Base-by-base conservation (phyloP, 1,284 basidiomycete species). In the Apiotrichum brassicae region DNA sequence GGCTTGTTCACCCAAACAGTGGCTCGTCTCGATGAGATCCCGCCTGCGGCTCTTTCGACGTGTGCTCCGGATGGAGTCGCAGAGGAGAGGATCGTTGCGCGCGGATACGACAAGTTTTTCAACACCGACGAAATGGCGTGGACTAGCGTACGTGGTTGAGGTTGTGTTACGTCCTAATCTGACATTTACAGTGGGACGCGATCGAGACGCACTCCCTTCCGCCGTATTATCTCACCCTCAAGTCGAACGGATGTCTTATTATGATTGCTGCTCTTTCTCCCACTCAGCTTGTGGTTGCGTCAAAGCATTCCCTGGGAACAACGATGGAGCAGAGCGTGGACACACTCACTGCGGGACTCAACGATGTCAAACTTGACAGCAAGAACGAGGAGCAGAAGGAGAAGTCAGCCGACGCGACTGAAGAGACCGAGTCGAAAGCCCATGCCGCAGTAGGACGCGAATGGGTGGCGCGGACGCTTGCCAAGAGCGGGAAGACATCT, bases 61-160 rank as follows among this genome's bases (percentile, higher is more conserved):
- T 49, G 42, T 9, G 51, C 53, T 11, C 42, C 42, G 19, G 52
- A 46, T 24, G 18, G 22, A 6, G 46, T 58, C 3, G 33, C 71
- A 32, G 61, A 61, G 25, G 63, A 69, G 46, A 75, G 88, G 43
- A 94, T 99, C 49, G 84, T 94, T 1, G 86, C 82, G 0, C 76
- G 95, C 42, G 94, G 94, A 0, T 98, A 99, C 65, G 95, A 98
- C 78, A 99, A 99, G 75, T 98, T 99, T 75, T 98, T 98, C 78
- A 98, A 97, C 68, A 87, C 95, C 28, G 87, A 84, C 24, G 94
- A 98, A 68, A 88, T 97, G 23, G 84, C 86, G 1, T 98, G 93
- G 91, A 93, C 86, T 0, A 83, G 83, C 48, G 93, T 94, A 63
- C 65, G 85, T 75, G 1, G 12, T 13, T 3, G 16, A 20, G 39